phyloP scores from a whole-genome alignment of 805 yeast genomes.

The Kodamaea fukazawae region DNA sequence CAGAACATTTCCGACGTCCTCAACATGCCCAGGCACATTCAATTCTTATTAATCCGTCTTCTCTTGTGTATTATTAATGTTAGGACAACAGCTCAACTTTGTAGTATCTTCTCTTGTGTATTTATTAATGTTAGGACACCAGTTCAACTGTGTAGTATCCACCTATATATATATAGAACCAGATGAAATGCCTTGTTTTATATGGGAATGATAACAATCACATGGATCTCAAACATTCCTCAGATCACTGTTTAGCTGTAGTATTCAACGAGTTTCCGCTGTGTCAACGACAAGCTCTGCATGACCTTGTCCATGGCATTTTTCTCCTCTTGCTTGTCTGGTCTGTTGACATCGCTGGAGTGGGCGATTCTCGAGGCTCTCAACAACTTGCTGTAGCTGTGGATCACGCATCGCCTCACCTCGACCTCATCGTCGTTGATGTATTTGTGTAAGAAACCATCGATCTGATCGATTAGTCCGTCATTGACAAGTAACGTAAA shows the following conservation, averaged over 20 bases:
- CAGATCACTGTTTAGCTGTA: slow-evolving; percentile 20
- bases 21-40: too few relatives aligned
- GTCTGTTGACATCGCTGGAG: slow-evolving; percentile 17
- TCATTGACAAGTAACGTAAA: slow-evolving; percentile 19
- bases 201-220: neutral
- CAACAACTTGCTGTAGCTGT: slow-evolving; percentile 37
- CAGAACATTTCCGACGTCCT: too few relatives aligned
- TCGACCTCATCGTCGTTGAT: slow-evolving; percentile 32
- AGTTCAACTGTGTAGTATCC: neutral
- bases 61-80: too few relatives aligned
- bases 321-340: slow-evolving; percentile 10
- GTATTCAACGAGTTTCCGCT: slow-evolving; percentile 46
- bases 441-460: slow-evolving; percentile 24
- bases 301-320: slow-evolving; percentile 27
- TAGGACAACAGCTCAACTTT: slow-evolving; percentile 11
- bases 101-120: neutral
- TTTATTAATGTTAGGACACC: slow-evolving; percentile 4
- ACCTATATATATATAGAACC: neutral
- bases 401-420: slow-evolving; percentile 35
- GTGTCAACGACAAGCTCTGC: slow-evolving; percentile 39
- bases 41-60: too few relatives aligned
- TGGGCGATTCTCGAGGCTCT: slow-evolving; percentile 18
- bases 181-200: too few relatives aligned
- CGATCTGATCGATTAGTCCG: slow-evolving; percentile 22
- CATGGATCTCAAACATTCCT: neutral